A percentile compares a stretch with the other conserved stretches of the same genome.
Conservation (phyloP, 768 basidiomycete species). For the Tylopilus felleus region DNA sequence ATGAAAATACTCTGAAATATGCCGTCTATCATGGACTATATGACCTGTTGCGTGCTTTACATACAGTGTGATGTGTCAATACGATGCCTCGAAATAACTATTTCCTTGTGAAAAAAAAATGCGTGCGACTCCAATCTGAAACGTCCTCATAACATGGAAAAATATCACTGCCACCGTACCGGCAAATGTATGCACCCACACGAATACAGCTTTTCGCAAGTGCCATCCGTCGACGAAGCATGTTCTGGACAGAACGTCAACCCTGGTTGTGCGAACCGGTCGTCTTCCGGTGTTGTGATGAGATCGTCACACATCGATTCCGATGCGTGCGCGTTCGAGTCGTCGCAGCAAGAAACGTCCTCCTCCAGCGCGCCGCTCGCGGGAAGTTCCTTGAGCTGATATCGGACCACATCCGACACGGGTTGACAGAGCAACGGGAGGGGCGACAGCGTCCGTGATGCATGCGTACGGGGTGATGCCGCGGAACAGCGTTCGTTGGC, state of each 20-base stretch:
- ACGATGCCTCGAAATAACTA: conserved; percentile 22
- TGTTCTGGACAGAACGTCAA: conserved; percentile 14
- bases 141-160: conserved; percentile 1
- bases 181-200: conserved; percentile 17
- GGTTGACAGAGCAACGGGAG: conserved; percentile 34
- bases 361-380: conserved; percentile 2
- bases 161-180: conserved; percentile 23
- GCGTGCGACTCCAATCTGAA: neutral
- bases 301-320: conserved; percentile 21
- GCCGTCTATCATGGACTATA: conserved; percentile 18
- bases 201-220: conserved; percentile 18
- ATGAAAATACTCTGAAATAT: conserved; percentile 11
- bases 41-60: conserved; percentile 20
- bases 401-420: conserved; percentile 31
- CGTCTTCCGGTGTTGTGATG: conserved; percentile 2
- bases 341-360: conserved; percentile 6
- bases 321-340: conserved; percentile 10
- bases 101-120: neutral
- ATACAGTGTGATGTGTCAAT: conserved; percentile 19
- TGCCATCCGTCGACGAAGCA: conserved; percentile 6
- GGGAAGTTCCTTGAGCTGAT: conserved; percentile 23
- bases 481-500: conserved; percentile 15
- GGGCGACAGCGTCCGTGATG: conserved; percentile 22
- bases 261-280: conserved; percentile 20
- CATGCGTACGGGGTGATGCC: neutral